Evolutionary conservation across 192 early-diverging fungal species (phyloP).

Genomic region (Gonapodya sp.): DNA sequence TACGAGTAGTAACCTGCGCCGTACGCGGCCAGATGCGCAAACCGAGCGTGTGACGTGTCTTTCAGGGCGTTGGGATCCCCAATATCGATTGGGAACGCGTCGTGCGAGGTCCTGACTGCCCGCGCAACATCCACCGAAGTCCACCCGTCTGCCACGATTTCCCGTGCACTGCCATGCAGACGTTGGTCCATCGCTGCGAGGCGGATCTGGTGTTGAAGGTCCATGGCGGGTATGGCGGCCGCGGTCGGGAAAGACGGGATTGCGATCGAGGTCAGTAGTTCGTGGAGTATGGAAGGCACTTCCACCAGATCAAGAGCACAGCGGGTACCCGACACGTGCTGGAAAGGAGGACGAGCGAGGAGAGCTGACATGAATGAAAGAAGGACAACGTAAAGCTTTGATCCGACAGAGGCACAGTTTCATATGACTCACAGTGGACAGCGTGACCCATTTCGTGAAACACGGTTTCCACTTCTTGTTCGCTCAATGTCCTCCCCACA

Average conservation of each 20-base stretch:
- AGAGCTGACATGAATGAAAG: slow-evolving; percentile 40
- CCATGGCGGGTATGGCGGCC: slow-evolving; percentile 30
- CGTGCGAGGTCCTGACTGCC: not conserved
- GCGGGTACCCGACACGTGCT: slow-evolving; percentile 92
- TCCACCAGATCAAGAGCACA: slow-evolving; percentile 96
- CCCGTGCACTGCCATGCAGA: not conserved
- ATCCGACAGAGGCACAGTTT: not conserved
- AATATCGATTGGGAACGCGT: not conserved
- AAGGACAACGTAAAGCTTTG: not conserved
- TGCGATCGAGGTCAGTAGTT: slow-evolving; percentile 24
- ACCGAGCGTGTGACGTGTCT: slow-evolving; percentile 75
- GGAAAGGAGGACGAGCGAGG: slow-evolving; percentile 88
- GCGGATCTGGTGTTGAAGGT: slow-evolving; percentile 77
- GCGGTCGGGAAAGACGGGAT: not conserved
- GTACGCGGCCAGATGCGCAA: slow-evolving; percentile 84
- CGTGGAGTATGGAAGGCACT: slow-evolving; percentile 92
- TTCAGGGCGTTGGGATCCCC: too few relatives aligned
- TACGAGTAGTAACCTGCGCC: slow-evolving; percentile 94
- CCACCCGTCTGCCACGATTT: not conserved
- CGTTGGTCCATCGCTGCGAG: slow-evolving; percentile 85
- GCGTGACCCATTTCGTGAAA: slow-evolving; percentile 99
- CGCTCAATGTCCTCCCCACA: slow-evolving; percentile 39
- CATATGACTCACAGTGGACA: slow-evolving; percentile 64
- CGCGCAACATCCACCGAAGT: not conserved
- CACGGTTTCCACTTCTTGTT: slow-evolving; percentile 84